Evolutionary conservation across 768 basidiomycete genomes (phyloP).

Genomic region (Lyophyllum semitale): DNA sequence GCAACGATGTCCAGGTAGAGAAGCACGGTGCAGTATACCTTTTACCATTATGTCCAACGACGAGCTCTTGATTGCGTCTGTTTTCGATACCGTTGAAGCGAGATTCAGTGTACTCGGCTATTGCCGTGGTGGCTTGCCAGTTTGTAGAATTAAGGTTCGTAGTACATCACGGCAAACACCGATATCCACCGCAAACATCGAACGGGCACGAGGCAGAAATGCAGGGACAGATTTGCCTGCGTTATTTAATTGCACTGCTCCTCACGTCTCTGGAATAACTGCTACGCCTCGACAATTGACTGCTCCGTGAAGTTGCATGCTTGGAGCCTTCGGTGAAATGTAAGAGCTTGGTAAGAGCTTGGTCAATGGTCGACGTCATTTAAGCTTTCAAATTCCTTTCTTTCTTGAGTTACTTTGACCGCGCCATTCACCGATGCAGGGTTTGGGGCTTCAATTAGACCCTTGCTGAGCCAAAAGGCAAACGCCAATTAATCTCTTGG

Average conservation of each 20-base stretch:
- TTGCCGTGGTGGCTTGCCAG: conserved; percentile 48
- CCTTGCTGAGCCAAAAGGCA: background rate
- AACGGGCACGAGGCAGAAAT: too few relatives aligned
- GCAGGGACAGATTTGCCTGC: too few relatives aligned
- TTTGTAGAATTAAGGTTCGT: conserved; percentile 35
- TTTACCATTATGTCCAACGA: conserved; percentile 58
- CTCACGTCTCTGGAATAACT: too few relatives aligned
- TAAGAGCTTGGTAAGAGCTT: too few relatives aligned
- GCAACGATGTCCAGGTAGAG: conserved; percentile 14
- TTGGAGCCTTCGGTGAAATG: too few relatives aligned
- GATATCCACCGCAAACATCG: too few relatives aligned
- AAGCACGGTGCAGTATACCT: conserved; percentile 38
- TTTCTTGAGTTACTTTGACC: background rate
- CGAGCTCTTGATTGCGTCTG: conserved; percentile 45
- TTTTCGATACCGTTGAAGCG: conserved; percentile 26
- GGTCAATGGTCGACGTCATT: background rate
- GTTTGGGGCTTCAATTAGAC: background rate
- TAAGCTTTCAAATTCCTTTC: too few relatives aligned
- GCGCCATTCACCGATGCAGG: background rate
- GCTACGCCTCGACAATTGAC: too few relatives aligned
- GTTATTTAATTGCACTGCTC: too few relatives aligned
- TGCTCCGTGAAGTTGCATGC: too few relatives aligned
- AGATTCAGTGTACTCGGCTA: conserved; percentile 31
- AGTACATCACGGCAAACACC: background rate
- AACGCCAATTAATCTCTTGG: background rate